Evolutionary conservation across 164 flowering plant genomes (phyloP).

Genomic region (Vitis amurensis): DNA sequence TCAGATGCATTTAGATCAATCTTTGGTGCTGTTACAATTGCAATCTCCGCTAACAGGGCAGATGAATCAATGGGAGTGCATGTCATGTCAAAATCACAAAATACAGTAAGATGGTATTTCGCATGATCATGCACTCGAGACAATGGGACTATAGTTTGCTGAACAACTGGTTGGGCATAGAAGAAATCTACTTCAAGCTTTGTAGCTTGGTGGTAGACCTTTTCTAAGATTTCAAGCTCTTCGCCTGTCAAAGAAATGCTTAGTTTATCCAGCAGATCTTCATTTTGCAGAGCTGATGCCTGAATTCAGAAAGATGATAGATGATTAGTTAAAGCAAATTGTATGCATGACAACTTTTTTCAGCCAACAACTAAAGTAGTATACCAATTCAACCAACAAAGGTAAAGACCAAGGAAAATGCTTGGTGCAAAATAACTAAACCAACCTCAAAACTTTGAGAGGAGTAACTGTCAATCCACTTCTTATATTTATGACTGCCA

Average conservation of each 20-base stretch:
- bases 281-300: slow-evolving; percentile 73
- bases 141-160: slow-evolving; percentile 67
- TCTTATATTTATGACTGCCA: slow-evolving; percentile 54
- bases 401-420: background rate
- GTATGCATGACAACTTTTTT: too few species aligned
- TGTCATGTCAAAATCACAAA: slow-evolving; percentile 96
- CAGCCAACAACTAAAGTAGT: too few species aligned
- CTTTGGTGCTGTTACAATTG: slow-evolving; percentile 82
- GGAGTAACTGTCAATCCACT: slow-evolving; percentile 80
- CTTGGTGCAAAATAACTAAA: background rate
- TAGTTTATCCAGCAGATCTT: slow-evolving; percentile 86
- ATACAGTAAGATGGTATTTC: slow-evolving; percentile 52
- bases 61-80: slow-evolving; percentile 93
- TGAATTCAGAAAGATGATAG: slow-evolving; percentile 32
- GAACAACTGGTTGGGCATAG: slow-evolving; percentile 66
- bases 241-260: slow-evolving; percentile 92
- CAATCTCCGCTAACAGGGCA: slow-evolving; percentile 95
- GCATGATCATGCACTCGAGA: slow-evolving; percentile 49
- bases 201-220: slow-evolving; percentile 89
- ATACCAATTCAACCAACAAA: slow-evolving; percentile 1
- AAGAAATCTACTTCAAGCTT: slow-evolving; percentile 84
- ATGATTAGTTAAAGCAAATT: slow-evolving; percentile 6
- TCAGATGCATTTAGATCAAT: slow-evolving; percentile 51
- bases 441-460: slow-evolving; percentile 75
- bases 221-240: slow-evolving; percentile 87